A percentile compares a stretch with the other conserved stretches of the same genome.
These are phyloP conservation scores for Mortierella sp. DNA, from an alignment of 371 early-diverging fungal species.

Conservation along the genomic window DNA sequence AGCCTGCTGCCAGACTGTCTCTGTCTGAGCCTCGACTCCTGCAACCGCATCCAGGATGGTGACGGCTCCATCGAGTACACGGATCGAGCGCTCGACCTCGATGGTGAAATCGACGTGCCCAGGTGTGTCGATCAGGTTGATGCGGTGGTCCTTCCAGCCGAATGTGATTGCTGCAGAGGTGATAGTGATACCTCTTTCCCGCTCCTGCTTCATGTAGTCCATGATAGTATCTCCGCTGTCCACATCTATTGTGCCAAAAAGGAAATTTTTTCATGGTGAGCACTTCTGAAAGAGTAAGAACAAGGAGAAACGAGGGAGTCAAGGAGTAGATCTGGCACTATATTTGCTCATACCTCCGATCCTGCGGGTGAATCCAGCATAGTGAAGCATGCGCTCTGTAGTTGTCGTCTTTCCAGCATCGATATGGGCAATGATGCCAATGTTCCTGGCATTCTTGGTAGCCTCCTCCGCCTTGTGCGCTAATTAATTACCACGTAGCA, in stretches of 20 bases:
- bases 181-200: conserved; percentile 96
- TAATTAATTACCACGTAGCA: neutral
- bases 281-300: neutral
- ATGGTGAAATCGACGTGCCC: conserved; percentile 98
- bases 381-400: conserved; percentile 96
- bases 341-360: conserved; percentile 75
- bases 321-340: neutral
- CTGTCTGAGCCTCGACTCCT: conserved; percentile 98
- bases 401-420: conserved; percentile 98
- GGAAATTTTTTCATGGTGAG: neutral
- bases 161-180: conserved; percentile 95
- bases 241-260: conserved; percentile 73
- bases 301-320: neutral
- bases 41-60: conserved; percentile 93
- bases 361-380: conserved; percentile 90
- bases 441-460: conserved; percentile 84
- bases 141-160: conserved; percentile 86
- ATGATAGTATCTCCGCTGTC: conserved; percentile 95
- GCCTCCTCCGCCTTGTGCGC: conserved; percentile 62
- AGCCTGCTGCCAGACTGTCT: conserved; percentile 94
- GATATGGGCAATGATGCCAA: conserved; percentile 98
- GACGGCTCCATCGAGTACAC: conserved; percentile 96
- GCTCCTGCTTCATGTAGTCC: conserved; percentile 92
- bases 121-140: conserved; percentile 97
- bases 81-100: conserved; percentile 93